Percentiles rank a stretch among this genome's conserved stretches.
phyloP scores from a whole-genome alignment of 1,284 basidiomycete genomes.

The Hypsizygus ulmarius region DNA sequence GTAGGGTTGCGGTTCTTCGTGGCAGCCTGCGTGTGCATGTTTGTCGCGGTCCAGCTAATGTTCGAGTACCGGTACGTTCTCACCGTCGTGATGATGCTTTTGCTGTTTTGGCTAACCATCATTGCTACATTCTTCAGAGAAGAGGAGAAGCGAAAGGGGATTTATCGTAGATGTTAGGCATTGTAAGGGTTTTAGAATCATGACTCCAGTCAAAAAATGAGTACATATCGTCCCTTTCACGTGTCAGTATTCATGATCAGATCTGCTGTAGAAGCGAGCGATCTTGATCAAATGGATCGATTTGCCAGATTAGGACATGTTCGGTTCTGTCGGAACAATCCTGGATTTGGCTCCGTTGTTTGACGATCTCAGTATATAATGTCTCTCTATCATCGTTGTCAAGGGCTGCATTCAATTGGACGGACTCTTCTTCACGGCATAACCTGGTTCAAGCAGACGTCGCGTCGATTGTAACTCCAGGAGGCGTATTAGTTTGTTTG shows the following conservation, averaged over 20 bases:
- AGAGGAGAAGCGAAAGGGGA: constrained; percentile 57
- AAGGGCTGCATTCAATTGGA: too few relatives aligned
- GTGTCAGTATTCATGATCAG: neutral
- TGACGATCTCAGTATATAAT: neutral
- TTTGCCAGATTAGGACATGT: neutral
- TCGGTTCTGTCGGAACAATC: neutral
- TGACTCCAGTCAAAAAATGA: neutral
- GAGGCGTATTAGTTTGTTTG: too few relatives aligned
- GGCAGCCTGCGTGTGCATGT: constrained; percentile 65
- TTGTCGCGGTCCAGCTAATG: constrained; percentile 89
- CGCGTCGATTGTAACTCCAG: too few relatives aligned
- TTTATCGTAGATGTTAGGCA: constrained; percentile 57
- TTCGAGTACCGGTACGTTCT: constrained; percentile 77
- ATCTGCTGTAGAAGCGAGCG: neutral
- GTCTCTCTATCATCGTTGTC: too few relatives aligned
- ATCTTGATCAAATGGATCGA: neutral
- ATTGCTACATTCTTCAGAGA: constrained; percentile 31
- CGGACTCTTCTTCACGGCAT: too few relatives aligned
- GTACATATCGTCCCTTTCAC: too few relatives aligned
- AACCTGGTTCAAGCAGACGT: too few relatives aligned
- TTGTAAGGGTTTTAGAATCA: neutral
- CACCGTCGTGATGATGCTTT: neutral
- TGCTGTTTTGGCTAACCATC: constrained; percentile 5
- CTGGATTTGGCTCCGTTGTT: constrained; percentile 1
- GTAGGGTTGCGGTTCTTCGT: constrained; percentile 69